Percentiles rank a stretch among this genome's conserved stretches.
Evolutionary conservation across 805 yeast species (phyloP).

Genomic region (Saccharomyces kudriavzevii): DNA sequence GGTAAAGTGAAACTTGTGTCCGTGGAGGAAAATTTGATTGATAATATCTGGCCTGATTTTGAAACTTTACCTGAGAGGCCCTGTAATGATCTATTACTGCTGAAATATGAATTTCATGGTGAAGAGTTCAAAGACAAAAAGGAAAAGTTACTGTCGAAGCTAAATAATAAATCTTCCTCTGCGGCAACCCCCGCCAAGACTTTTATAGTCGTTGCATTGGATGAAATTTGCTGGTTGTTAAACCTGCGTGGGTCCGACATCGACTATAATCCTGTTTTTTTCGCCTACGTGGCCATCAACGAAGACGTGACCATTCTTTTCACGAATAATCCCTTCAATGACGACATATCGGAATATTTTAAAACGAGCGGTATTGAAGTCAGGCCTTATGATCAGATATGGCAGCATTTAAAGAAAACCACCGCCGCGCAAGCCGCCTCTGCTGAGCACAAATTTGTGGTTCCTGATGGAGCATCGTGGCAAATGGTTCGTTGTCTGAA

Average conservation of each 20-base stretch:
- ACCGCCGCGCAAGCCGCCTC: constrained; percentile 9
- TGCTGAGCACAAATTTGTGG: constrained; percentile 32
- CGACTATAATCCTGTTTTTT: constrained; percentile 80
- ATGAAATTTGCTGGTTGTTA: constrained; percentile 86
- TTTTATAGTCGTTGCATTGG: constrained; percentile 63
- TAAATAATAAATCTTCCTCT: constrained; percentile 24
- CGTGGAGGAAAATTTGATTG: constrained; percentile 60
- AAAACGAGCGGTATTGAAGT: constrained; percentile 39
- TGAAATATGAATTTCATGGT: constrained; percentile 56
- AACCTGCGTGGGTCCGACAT: constrained; percentile 81
- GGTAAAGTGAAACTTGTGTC: constrained; percentile 42
- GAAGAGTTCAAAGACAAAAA: constrained; percentile 53
- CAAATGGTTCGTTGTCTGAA: constrained; percentile 46
- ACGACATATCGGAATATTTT: constrained; percentile 33
- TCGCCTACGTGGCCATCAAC: constrained; percentile 45
- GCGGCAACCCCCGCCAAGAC: constrained; percentile 29
- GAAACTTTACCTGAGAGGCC: constrained; percentile 58
- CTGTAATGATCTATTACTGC: constrained; percentile 40
- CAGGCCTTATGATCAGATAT: constrained; percentile 48
- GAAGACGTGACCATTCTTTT: constrained; percentile 43
- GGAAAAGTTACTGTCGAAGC: constrained; percentile 33
- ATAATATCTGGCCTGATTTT: constrained; percentile 59
- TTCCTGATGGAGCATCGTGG: constrained; percentile 61
- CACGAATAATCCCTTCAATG: constrained; percentile 39
- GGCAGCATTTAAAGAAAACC: constrained; percentile 41